Evolutionary conservation across 805 yeast species (phyloP), one percentile per base, ranked within the genome.

Genomic region (Teunomyces cretensis): DNA sequence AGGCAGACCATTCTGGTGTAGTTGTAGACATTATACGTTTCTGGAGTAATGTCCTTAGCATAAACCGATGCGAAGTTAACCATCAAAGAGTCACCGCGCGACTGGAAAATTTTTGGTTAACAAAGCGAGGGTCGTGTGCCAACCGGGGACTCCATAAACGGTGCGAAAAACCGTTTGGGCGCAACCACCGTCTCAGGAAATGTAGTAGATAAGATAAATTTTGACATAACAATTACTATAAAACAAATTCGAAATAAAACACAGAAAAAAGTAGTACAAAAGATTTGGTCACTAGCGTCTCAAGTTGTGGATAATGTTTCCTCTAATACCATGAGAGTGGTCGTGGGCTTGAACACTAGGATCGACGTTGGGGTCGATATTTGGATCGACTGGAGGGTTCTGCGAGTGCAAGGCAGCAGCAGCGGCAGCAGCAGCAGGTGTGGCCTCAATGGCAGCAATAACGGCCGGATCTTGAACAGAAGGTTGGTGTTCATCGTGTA

Each of bases 311-410:
- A 32, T 16, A 41, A 17, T 44, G 40, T 30, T 40, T 40, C 39
- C 41, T 39, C 52, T 22, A 27, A 38, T 38, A 26, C 41, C 32
- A 38, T 64, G 70, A 16, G 70, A 58, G 46, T 68, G 70, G 55
- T 68, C 73, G 47, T 68, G 73, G 26, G 66, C 73, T 51, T 64
- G 74, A 39, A 68, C 74, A 46, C 67, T 67, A 3, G 74, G 73
- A 52, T 69, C 75, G 33, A 71, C 74, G 48, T 68, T 70, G 8
- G 75, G 74, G 50, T 71, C 76, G 45, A 71, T 69, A 41, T 65
- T 64, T n/a, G 75, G 67, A 51, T 70, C 76, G 32, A 70, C 74
- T 8, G 61, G 65, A 2, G 67, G 57, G 50, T 54, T 54, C 52
- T 57, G 65, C 14, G 54, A 53, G 39, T 61, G 64, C 30, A 54